Percentiles rank a stretch among this genome's conserved stretches.
phyloP scores from a whole-genome alignment of 2,329 filamentous ascomycete species.

The Stagonosporopsis tanaceti region DNA sequence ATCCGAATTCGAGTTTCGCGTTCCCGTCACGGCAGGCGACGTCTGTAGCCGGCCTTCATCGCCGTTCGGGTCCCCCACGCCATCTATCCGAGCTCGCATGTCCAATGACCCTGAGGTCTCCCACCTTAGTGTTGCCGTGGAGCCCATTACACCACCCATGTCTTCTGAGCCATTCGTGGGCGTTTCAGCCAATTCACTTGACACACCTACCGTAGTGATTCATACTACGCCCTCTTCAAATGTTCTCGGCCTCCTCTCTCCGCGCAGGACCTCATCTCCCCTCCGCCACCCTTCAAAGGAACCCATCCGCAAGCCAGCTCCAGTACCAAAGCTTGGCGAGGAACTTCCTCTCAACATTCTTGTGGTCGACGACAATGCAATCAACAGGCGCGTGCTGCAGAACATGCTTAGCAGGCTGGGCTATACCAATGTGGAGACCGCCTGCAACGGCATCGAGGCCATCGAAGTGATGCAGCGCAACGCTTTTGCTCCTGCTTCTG shows the following conservation, averaged over 20 bases:
- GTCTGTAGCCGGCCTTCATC: constrained; percentile 59
- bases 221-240: constrained; percentile 18
- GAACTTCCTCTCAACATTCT: constrained; percentile 72
- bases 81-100: constrained; percentile 42
- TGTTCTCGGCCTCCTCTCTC: constrained; percentile 36
- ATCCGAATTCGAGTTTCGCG: constrained; percentile 72
- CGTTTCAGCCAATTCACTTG: constrained; percentile 9
- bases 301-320: constrained; percentile 31
- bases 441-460: constrained; percentile 73
- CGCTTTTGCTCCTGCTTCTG: constrained; percentile 27
- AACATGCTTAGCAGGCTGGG: constrained; percentile 73
- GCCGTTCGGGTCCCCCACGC: constrained; percentile 57
- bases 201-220: constrained; percentile 23
- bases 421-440: constrained; percentile 69
- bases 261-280: constrained; percentile 40
- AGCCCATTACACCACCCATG: constrained; percentile 41
- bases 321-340: constrained; percentile 58
- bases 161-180: constrained; percentile 33
- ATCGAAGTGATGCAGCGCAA: constrained; percentile 66
- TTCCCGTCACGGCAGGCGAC: constrained; percentile 66
- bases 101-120: constrained; percentile 42
- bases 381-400: constrained; percentile 72
- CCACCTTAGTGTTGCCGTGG: constrained; percentile 24
- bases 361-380: constrained; percentile 76
- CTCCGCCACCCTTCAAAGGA: constrained; percentile 37